phyloP scores from a whole-genome alignment of 345 rosid species.

The Eutrema japonicum region DNA sequence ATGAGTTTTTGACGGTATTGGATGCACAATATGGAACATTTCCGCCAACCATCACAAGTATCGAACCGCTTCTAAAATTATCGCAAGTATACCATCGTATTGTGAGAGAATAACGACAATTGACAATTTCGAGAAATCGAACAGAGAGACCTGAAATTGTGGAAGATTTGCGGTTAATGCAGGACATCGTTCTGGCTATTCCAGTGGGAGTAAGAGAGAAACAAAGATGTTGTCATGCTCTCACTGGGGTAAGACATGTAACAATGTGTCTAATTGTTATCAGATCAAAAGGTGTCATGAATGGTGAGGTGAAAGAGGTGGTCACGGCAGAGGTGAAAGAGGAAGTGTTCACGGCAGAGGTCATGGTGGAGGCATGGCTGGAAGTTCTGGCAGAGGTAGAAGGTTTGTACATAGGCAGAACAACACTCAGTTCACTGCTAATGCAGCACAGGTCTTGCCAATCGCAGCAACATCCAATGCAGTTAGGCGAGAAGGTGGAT shows the following conservation, averaged over 20 bases:
- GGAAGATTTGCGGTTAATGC: neutral
- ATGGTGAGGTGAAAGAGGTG: neutral
- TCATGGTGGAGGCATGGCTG: neutral
- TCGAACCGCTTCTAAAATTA: neutral
- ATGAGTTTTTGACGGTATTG: neutral
- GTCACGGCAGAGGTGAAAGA: neutral
- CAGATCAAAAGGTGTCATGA: neutral
- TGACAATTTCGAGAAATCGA: neutral
- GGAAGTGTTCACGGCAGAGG: neutral
- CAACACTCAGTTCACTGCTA: too few relatives aligned
- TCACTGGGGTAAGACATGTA: neutral
- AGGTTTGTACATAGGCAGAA: too few relatives aligned
- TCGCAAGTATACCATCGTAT: neutral
- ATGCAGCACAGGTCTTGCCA: neutral
- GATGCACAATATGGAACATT: neutral
- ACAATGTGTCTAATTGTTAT: neutral
- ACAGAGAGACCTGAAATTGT: neutral
- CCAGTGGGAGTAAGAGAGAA: neutral
- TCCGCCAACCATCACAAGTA: neutral
- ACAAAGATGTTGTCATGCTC: neutral
- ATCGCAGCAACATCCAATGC: neutral
- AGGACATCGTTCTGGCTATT: too few relatives aligned
- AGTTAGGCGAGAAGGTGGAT: neutral
- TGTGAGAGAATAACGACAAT: neutral
- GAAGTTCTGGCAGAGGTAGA: too few relatives aligned